These are phyloP conservation scores for Epichloe coenophiala DNA, from an alignment of 2,329 filamentous ascomycete genomes.

Conservation along the genomic window DNA sequence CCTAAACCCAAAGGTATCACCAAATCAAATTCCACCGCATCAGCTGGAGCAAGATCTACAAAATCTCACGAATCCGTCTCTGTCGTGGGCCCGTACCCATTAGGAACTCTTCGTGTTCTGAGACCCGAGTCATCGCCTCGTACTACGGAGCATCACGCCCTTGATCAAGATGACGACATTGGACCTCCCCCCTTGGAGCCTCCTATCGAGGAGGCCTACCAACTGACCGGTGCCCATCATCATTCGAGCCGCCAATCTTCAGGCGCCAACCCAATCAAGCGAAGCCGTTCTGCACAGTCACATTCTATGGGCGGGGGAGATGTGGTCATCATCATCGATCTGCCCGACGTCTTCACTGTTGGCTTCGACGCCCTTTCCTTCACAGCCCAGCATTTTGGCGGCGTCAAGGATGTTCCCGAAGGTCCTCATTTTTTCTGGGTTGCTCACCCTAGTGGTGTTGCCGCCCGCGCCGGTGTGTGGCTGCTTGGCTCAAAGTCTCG, in stretches of 20 bases:
- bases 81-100: constrained; percentile 25
- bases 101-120: constrained; percentile 29
- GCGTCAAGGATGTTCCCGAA: constrained; percentile 39
- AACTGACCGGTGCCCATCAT: background rate
- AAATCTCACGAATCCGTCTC: constrained; percentile 25
- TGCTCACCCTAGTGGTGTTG: constrained; percentile 31
- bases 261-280: background rate
- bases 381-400: constrained; percentile 33
- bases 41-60: constrained; percentile 14
- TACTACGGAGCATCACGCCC: background rate
- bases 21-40: constrained; percentile 22
- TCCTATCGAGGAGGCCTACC: constrained; percentile 3
- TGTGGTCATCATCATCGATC: constrained; percentile 36
- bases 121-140: constrained; percentile 10
- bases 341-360: constrained; percentile 37
- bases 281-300: constrained; percentile 7
- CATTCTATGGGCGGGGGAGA: constrained; percentile 31
- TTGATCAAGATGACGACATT: constrained; percentile 12
- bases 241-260: background rate
- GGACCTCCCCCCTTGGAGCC: constrained; percentile 19
- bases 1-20: constrained; percentile 15
- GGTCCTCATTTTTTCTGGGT: constrained; percentile 50
- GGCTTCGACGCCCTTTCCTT: constrained; percentile 40
- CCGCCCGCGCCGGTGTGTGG: constrained; percentile 45
- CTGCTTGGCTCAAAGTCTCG: constrained; percentile 24